Evolutionary conservation across 2,329 filamentous ascomycete genomes (phyloP), one percentile per base, ranked within the genome.

Genomic region (Falciphora oryzae): DNA sequence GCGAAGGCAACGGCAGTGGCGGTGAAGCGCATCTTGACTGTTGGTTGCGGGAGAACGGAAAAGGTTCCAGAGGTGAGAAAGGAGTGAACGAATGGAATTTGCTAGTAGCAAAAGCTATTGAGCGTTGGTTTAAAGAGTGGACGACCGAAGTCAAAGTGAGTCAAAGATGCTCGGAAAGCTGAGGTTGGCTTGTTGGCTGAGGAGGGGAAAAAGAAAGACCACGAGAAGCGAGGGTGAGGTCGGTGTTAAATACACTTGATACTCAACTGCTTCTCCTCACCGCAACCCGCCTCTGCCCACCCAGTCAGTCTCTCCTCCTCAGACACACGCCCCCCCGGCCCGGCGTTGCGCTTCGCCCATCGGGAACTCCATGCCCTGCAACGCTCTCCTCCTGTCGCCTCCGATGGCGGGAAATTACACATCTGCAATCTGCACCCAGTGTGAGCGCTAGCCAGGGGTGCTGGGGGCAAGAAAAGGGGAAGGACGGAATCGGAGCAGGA

Each of bases 21-120:
- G 71, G 82, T 73, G 83, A 86, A 86, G 84, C 83, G 83, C 85
- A 88, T 88, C 73, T 86, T 87, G 84, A 80, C 70, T 68, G 75
- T 29, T 62, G 68, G 73, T 67, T 63, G 56, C 31, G 66, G 64
- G 67, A 65, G 64, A 71, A 71, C 71, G 70, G 70, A 73, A 50
- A 63, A 44, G 61, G 16, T 63, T 63, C 32, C 25, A 35, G 28
- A 38, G 32, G 59, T 27, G 38, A 13, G 59, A 35, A 61, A 38
- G 59, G 59, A 61, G 25, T 63, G 31, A 63, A 57, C 28, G 61
- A 63, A 63, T 63, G 61, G n/a, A 53, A 57, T 18, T 62, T 35
- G 59, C 59, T 38, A 18, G 44, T 18, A 62, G 61, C 61, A 62
- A 44, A 56, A 70, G 70, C 70, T 73, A 71, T 68, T 35, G 67